These are phyloP conservation scores for Cercospora sp. DNA, from an alignment of 2,329 filamentous ascomycete genomes.

Conservation along the genomic window DNA sequence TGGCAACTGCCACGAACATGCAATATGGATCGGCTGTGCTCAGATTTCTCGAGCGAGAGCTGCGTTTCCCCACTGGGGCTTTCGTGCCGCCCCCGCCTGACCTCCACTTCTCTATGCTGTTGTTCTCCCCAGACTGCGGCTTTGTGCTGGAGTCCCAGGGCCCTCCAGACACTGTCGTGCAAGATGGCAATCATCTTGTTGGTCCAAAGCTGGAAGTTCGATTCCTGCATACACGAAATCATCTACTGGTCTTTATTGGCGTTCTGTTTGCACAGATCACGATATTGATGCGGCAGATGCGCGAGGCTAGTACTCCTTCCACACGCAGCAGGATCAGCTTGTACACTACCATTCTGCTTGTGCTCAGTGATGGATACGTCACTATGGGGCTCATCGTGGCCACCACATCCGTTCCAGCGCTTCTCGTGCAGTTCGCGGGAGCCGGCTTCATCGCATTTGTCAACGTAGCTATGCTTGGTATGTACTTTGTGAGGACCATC, in stretches of 20 bases:
- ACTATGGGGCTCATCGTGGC: conserved; percentile 55
- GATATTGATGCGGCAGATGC: conserved; percentile 62
- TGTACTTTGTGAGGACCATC: conserved; percentile 67
- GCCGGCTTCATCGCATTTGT: conserved; percentile 61
- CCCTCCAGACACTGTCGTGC: conserved; percentile 54
- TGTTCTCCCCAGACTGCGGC: conserved; percentile 68
- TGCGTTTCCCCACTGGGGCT: conserved; percentile 60
- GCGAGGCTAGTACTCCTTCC: conserved; percentile 64
- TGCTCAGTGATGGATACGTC: conserved; percentile 61
- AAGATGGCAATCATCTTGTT: conserved; percentile 53
- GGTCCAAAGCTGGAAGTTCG: conserved; percentile 60
- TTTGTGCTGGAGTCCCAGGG: conserved; percentile 63
- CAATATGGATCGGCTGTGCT: conserved; percentile 40
- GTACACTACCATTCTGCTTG: conserved; percentile 62
- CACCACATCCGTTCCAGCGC: conserved; percentile 56
- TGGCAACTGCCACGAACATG: conserved; percentile 31
- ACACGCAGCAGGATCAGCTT: conserved; percentile 65
- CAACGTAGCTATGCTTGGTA: conserved; percentile 62
- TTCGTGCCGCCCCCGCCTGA: conserved; percentile 53
- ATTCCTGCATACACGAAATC: conserved; percentile 49
- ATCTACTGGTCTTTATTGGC: conserved; percentile 54
- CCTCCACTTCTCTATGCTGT: conserved; percentile 59
- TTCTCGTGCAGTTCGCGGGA: conserved; percentile 57
- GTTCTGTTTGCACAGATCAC: conserved; percentile 55
- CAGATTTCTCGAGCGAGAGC: conserved; percentile 58